Percentiles rank a stretch among this genome's conserved stretches.
Conservation (phyloP, 345 rosid species). For the Kandelia obovata region DNA sequence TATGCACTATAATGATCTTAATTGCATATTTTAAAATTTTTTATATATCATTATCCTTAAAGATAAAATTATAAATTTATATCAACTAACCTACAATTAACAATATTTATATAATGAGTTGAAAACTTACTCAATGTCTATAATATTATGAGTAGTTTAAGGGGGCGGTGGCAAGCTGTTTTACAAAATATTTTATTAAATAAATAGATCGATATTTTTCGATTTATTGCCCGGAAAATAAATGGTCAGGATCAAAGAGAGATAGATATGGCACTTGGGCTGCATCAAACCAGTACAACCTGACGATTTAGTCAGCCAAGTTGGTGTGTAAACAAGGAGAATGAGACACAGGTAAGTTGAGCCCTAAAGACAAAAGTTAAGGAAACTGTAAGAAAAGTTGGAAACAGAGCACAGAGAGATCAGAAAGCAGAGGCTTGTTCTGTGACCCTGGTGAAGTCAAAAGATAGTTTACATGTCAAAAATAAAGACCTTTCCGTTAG, state of each 20-base stretch:
- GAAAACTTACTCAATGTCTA: too few relatives aligned
- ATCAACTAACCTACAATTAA: too few relatives aligned
- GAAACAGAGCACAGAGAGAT: not conserved
- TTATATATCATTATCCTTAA: too few relatives aligned
- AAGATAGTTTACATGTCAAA: conserved; percentile 16
- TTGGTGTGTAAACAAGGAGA: conserved; percentile 26
- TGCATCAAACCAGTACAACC: not conserved
- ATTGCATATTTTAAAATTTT: too few relatives aligned
- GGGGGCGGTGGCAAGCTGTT: too few relatives aligned
- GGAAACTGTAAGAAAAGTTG: not conserved
- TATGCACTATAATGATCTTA: too few relatives aligned
- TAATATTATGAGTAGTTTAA: too few relatives aligned
- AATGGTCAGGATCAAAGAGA: conserved; percentile 12
- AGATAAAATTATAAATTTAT: too few relatives aligned
- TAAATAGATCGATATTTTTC: too few relatives aligned
- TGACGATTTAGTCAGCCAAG: conserved; percentile 19
- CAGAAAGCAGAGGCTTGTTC: not conserved
- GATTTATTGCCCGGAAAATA: not conserved
- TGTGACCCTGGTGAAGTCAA: not conserved
- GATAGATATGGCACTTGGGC: conserved; percentile 1
- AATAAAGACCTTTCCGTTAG: conserved; percentile 12
- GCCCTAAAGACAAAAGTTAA: not conserved
- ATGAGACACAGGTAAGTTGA: not conserved
- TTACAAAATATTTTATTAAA: too few relatives aligned
- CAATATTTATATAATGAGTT: too few relatives aligned